A percentile compares a stretch with the other conserved stretches of the same genome.
phyloP scores from a whole-genome alignment of 2,329 filamentous ascomycete genomes.

The Ceratocystis albifundus region DNA sequence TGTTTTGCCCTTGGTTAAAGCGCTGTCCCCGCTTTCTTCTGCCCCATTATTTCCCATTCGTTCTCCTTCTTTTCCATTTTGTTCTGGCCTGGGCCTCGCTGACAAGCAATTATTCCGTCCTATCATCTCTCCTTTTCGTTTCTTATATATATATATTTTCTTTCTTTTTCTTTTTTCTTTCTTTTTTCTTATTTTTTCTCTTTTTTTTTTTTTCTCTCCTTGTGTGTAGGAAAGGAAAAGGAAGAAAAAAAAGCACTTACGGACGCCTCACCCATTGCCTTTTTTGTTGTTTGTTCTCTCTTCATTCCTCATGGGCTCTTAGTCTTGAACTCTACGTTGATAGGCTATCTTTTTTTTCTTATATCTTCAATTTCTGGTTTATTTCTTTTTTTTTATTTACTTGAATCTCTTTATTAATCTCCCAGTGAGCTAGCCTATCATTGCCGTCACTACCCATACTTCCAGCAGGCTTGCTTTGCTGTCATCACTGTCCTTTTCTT shows the following conservation, averaged over 20 bases:
- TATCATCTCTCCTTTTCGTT: neutral
- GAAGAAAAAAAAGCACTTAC: no score
- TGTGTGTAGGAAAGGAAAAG: no score
- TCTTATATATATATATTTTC: neutral
- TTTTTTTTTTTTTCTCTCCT: neutral
- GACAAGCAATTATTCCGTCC: neutral
- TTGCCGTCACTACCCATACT: neutral
- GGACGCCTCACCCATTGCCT: neutral
- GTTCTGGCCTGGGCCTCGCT: neutral
- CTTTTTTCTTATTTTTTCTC: neutral
- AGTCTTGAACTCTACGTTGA: neutral
- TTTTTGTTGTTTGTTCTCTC: neutral
- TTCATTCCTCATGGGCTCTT: neutral
- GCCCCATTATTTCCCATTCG: slow-evolving; percentile 1
- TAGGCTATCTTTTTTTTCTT: neutral
- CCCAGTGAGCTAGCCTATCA: neutral
- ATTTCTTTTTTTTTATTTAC: neutral
- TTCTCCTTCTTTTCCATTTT: slow-evolving; percentile 7
- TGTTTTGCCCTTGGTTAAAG: slow-evolving; percentile 1
- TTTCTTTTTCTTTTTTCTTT: neutral
- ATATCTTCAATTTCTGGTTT: neutral
- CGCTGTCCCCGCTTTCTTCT: slow-evolving; percentile 4
- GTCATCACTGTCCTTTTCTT: neutral
- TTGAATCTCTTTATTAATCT: neutral
- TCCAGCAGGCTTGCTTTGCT: neutral